Evolutionary conservation across 164 flowering plant species (phyloP).

Genomic region (Berberis thunbergii): DNA sequence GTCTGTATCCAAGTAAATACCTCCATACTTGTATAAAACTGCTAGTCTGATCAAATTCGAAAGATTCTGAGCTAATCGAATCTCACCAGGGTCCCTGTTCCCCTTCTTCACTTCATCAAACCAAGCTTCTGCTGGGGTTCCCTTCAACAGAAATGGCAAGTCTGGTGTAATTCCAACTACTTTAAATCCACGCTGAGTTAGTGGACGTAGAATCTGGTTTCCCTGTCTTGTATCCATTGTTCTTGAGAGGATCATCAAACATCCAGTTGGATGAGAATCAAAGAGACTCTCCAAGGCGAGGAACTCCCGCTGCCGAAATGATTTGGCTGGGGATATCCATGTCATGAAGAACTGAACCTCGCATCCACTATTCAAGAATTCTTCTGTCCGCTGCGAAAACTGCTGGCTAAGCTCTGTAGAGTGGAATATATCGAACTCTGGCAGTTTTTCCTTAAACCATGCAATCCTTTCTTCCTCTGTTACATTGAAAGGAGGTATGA

Average conservation of each 20-base stretch:
- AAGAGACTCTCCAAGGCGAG: constrained; percentile 55
- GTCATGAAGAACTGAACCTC: constrained; percentile 67
- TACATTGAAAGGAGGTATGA: constrained; percentile 19
- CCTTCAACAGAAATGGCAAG: constrained; percentile 35
- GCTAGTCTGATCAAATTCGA: constrained; percentile 44
- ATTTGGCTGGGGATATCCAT: constrained; percentile 57
- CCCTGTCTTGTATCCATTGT: constrained; percentile 54
- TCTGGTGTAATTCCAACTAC: constrained; percentile 55
- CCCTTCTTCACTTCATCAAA: constrained; percentile 37
- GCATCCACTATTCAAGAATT: constrained; percentile 32
- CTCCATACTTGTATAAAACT: constrained; percentile 44
- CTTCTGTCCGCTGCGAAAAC: constrained; percentile 15
- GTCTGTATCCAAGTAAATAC: constrained; percentile 44
- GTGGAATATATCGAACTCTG: constrained; percentile 22
- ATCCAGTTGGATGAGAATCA: constrained; percentile 57
- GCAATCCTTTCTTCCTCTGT: constrained; percentile 18
- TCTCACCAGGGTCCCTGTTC: constrained; percentile 31
- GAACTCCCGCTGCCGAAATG: constrained; percentile 47
- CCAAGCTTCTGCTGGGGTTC: constrained; percentile 73
- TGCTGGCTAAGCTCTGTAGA: constrained; percentile 8
- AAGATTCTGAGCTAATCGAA: constrained; percentile 38
- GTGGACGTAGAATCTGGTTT: constrained; percentile 33
- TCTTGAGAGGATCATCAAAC: constrained; percentile 57
- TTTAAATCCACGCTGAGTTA: constrained; percentile 29
- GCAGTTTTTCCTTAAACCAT: constrained; percentile 24